These are phyloP conservation scores for Alternaria sp. DNA, from an alignment of 2,329 filamentous ascomycete genomes.

Conservation along the genomic window DNA sequence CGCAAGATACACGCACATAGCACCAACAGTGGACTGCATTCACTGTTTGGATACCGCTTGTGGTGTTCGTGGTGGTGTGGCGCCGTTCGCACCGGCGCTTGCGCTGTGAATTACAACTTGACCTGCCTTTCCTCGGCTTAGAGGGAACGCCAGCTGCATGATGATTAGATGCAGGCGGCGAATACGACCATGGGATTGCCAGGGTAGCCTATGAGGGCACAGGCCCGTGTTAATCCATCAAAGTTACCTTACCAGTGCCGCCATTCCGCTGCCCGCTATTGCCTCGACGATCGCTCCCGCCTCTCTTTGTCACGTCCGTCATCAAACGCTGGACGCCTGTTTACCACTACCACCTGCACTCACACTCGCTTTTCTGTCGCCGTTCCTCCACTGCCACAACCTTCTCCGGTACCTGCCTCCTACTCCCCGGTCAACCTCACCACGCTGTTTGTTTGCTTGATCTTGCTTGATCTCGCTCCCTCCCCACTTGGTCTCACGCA, in stretches of 20 bases:
- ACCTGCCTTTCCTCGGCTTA: conserved; percentile 4
- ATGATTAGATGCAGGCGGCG: conserved; percentile 8
- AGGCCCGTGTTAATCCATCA: not conserved
- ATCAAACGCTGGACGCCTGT: conserved; percentile 1
- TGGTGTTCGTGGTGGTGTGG: not conserved
- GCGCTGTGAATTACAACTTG: not conserved
- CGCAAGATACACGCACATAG: not conserved
- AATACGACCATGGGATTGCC: conserved; percentile 7
- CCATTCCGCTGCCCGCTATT: not conserved
- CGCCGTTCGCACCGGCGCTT: not conserved
- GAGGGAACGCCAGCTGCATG: not conserved
- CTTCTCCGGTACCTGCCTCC: not conserved
- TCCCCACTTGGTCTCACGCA: conserved; percentile 2
- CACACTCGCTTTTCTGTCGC: conserved; percentile 4
- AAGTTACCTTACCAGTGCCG: not conserved
- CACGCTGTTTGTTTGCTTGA: not conserved
- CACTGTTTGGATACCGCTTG: not conserved
- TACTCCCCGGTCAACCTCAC: not conserved
- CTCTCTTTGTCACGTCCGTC: conserved; percentile 12
- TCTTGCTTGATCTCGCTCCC: not conserved
- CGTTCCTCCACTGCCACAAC: not conserved
- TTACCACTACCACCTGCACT: not conserved
- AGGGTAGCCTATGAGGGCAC: not conserved
- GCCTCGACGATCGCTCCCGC: conserved; percentile 10
- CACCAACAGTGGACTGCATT: not conserved